Percentiles rank a stretch among this genome's conserved stretches.
Conservation (phyloP, 1,284 basidiomycete species). For the Chiua sp. region DNA sequence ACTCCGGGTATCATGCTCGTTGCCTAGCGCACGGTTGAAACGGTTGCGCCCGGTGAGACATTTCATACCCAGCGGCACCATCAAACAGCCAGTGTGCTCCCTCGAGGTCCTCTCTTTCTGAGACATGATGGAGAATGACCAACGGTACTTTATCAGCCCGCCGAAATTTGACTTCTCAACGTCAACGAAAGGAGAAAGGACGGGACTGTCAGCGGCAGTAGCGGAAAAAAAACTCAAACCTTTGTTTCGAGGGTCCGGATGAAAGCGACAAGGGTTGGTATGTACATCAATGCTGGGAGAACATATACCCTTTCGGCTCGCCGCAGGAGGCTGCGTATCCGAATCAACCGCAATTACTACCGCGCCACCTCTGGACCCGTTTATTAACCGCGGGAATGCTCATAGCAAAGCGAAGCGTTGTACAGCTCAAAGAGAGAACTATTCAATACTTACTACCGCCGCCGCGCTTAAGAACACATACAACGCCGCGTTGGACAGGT, state of each 20-base stretch:
- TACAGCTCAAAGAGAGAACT: not conserved
- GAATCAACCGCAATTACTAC: slow-evolving; percentile 19
- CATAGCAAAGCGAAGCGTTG: not conserved
- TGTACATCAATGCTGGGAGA: slow-evolving; percentile 1
- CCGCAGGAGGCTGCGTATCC: slow-evolving; percentile 11
- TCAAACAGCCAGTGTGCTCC: not conserved
- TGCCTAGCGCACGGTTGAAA: not conserved
- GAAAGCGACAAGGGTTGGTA: slow-evolving; percentile 15
- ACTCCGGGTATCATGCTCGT: not conserved
- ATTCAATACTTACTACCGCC: not conserved
- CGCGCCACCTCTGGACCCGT: slow-evolving; percentile 4
- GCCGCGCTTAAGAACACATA: not conserved
- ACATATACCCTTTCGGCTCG: slow-evolving; percentile 12
- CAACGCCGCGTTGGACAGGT: not conserved
- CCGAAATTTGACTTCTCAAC: not conserved
- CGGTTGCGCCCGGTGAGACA: not conserved
- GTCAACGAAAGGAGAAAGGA: slow-evolving; percentile 1
- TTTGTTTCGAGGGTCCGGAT: slow-evolving; percentile 8
- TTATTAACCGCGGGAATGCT: not conserved
- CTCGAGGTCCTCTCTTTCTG: not conserved
- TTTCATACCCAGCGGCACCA: slow-evolving; percentile 24
- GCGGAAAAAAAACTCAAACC: slow-evolving; percentile 1
- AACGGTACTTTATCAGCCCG: not conserved
- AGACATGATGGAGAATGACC: not conserved
- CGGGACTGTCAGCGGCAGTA: not conserved